Conservation (phyloP, 352 stramenopile species). For the Phytopythium aichiense region DNA sequence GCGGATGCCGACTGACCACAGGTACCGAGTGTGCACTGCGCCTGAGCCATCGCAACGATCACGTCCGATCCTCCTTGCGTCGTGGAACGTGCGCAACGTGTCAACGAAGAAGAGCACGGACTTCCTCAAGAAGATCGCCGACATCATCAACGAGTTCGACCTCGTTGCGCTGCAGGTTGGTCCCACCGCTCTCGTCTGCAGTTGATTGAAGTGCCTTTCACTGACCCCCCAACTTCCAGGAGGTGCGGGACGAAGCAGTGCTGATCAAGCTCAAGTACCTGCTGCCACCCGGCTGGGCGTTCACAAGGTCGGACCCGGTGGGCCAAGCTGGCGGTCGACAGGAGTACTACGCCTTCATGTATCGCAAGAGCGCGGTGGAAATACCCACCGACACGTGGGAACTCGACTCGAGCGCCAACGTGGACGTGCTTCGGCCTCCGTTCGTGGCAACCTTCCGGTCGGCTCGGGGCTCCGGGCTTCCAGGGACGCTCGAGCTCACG, state of each 20-base stretch:
- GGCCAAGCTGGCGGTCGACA: slow-evolving; percentile 13
- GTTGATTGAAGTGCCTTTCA: background rate
- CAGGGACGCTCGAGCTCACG: slow-evolving; percentile 23
- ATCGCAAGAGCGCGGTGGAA: slow-evolving; percentile 24
- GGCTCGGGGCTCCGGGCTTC: slow-evolving; percentile 8
- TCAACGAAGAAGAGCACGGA: slow-evolving; percentile 37
- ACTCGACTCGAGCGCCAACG: slow-evolving; percentile 11
- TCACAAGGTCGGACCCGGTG: slow-evolving; percentile 43
- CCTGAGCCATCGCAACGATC: background rate
- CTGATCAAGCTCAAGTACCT: slow-evolving; percentile 53
- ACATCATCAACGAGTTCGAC: slow-evolving; percentile 56
- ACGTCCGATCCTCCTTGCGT: slow-evolving; percentile 40
- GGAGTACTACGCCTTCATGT: slow-evolving; percentile 61
- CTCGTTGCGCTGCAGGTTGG: slow-evolving; percentile 50
- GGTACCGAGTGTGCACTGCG: background rate
- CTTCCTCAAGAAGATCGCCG: slow-evolving; percentile 40
- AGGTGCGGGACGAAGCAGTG: slow-evolving; percentile 59
- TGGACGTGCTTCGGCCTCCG: slow-evolving; percentile 27
- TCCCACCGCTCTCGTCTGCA: background rate
- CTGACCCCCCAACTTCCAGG: slow-evolving; percentile 12
- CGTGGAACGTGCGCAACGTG: slow-evolving; percentile 77
- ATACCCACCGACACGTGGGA: slow-evolving; percentile 22
- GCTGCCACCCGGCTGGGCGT: slow-evolving; percentile 47
- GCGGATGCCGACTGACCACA: background rate
- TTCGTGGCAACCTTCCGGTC: slow-evolving; percentile 44